Base-by-base conservation (phyloP, 345 rosid species). In the Syzygium grande region DNA sequence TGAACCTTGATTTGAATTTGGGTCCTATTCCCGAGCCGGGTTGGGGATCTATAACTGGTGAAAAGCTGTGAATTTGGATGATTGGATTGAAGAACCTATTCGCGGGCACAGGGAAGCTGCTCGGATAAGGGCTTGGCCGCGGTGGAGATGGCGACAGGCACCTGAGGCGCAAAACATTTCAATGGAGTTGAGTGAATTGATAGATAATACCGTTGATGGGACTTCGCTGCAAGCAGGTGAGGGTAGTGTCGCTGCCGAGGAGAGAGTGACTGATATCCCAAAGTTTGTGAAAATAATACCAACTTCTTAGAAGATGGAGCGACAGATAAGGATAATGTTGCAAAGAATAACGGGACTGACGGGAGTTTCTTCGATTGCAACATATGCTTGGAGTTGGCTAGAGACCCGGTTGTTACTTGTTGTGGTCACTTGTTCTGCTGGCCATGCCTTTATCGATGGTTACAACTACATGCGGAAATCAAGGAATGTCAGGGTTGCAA, bases 401-500 rank as follows among this genome's bases (percentile, higher is more conserved):
- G 90, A 84, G 99, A 98, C 58, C 99, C 99, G 11, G 99, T 98
- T 51, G 95, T 98, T 30, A 95, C 99, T 5, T 95, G 96, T 87
- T 98, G 99, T 85, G 99, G 99, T 80, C 99, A 98, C 90, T 92
- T 98, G 83, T 98, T 94, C 91, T 98, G 99, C 88, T 98, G 99
- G 99, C 92, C 98, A 41, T 98, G 99, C 92, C 91, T 96, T 22
- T 94, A 93, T 90, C 95, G 91, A 73, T 95, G 97, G 99, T 88
- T 96, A 61, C 93, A 97, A 86, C 86, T 92, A 34, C 92, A 92
- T 88, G 93, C 98, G 11, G 97, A 96, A 87, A 97, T 96, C 11
- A 97, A 95, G 86, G 99, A 96, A 91, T 97, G 99, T 87, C 99
- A 98, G 0, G 95, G 95, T n/a, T 97, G 99, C 93, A 97, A 96